Percentiles rank a stretch among this genome's conserved stretches.
phyloP scores from a whole-genome alignment of 2,329 filamentous ascomycete species.

The Neofusicoccum cordaticola region DNA sequence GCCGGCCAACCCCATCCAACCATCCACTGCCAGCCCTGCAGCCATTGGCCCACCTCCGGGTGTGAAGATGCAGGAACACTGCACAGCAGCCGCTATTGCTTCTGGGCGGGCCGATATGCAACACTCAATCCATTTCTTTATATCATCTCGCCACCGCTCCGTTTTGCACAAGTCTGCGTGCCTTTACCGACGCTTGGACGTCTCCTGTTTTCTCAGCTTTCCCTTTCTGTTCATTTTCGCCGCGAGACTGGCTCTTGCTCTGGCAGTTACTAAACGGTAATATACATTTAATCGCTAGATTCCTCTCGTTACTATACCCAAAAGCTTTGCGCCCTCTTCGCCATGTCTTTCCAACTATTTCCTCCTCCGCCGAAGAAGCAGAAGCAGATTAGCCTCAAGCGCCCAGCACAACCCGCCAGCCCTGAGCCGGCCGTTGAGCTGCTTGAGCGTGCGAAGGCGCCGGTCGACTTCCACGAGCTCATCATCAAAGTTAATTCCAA shows the following conservation, averaged over 20 bases:
- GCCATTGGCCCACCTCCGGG: background rate
- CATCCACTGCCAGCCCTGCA: background rate
- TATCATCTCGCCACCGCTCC: background rate
- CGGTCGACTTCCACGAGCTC: constrained; percentile 38
- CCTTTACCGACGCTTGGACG: constrained; percentile 3
- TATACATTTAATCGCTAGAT: constrained; percentile 14
- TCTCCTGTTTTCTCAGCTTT: background rate
- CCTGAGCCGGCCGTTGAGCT: constrained; percentile 30
- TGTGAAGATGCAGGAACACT: constrained; percentile 11
- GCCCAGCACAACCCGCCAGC: constrained; percentile 28
- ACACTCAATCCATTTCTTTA: background rate
- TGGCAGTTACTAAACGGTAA: background rate
- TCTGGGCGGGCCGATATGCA: constrained; percentile 16
- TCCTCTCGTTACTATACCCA: background rate
- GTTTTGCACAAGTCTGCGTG: background rate
- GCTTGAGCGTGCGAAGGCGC: constrained; percentile 31
- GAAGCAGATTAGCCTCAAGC: constrained; percentile 33
- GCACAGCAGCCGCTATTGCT: constrained; percentile 31
- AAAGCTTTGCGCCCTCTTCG: background rate
- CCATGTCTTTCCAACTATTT: constrained; percentile 34
- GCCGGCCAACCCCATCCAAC: constrained; percentile 2
- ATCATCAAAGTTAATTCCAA: constrained; percentile 38
- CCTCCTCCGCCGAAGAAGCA: constrained; percentile 34
- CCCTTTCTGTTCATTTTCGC: background rate
- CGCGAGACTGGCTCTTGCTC: constrained; percentile 15